A percentile compares a stretch with the other conserved stretches of the same genome.
Evolutionary conservation across 805 yeast species (phyloP).

Genomic region (Ogataea trehalophila): DNA sequence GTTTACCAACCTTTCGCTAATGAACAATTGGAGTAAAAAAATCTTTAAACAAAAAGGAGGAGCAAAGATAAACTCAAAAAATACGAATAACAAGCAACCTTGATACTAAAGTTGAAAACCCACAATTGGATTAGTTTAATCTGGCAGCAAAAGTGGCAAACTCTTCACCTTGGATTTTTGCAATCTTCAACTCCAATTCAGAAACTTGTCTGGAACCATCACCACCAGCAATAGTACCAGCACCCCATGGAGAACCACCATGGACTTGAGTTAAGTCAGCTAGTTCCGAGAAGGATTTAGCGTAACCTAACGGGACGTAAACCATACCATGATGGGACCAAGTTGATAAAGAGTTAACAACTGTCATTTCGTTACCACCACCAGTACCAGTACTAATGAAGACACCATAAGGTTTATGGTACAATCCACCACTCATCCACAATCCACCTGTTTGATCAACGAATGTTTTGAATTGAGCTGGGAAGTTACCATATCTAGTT

Average conservation of each 20-base stretch:
- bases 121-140: constrained; percentile 12
- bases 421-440: constrained; percentile 66
- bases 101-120: too few relatives aligned
- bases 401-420: constrained; percentile 71
- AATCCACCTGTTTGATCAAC: constrained; percentile 75
- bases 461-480: constrained; percentile 72
- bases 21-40: too few relatives aligned
- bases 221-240: constrained; percentile 70
- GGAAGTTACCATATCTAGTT: constrained; percentile 70
- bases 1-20: too few relatives aligned
- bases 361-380: constrained; percentile 78
- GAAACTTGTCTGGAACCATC: constrained; percentile 73
- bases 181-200: constrained; percentile 59
- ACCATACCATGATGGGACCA: constrained; percentile 74
- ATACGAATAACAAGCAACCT: too few relatives aligned
- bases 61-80: too few relatives aligned
- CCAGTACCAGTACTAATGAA: constrained; percentile 67
- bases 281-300: constrained; percentile 47
- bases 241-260: constrained; percentile 87
- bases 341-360: constrained; percentile 50
- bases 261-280: constrained; percentile 61
- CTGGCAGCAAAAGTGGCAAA: constrained; percentile 47
- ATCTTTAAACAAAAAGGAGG: too few relatives aligned
- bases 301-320: constrained; percentile 74
- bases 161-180: constrained; percentile 59